phyloP scores from a whole-genome alignment of 306 rosid genomes.

The Rosa lucieae region DNA sequence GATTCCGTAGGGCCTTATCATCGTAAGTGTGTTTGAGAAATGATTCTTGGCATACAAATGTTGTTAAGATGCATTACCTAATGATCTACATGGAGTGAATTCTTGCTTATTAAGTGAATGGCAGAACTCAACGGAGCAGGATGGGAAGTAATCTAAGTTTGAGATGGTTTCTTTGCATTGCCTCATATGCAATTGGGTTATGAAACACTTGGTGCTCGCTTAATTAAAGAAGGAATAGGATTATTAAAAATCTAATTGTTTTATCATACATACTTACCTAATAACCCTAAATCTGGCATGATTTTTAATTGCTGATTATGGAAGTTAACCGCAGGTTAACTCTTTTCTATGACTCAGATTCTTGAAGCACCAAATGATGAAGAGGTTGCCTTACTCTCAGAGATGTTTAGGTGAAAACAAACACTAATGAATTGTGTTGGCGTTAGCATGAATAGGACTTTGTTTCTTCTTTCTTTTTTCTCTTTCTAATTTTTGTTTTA shows the following conservation, averaged over 20 bases:
- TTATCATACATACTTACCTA: neutral
- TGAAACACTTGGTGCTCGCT: neutral
- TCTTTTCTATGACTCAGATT: slow-evolving; percentile 81
- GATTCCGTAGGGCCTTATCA: neutral
- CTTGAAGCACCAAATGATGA: slow-evolving; percentile 85
- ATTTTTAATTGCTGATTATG: slow-evolving; percentile 45
- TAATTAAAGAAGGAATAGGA: no score
- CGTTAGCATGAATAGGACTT: slow-evolving; percentile 3
- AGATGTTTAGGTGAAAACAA: slow-evolving; percentile 88
- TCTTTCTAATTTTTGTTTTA: slow-evolving; percentile 13
- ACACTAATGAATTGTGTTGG: slow-evolving; percentile 12
- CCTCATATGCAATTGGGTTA: neutral
- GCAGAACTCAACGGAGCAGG: neutral
- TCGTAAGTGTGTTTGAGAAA: neutral
- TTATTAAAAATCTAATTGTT: neutral
- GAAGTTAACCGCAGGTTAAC: slow-evolving; percentile 64
- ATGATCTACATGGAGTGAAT: neutral
- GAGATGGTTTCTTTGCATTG: neutral
- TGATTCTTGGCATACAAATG: neutral
- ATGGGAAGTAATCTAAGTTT: neutral
- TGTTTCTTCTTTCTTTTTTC: slow-evolving; percentile 7
- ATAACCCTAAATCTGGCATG: slow-evolving; percentile 12
- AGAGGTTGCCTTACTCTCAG: slow-evolving; percentile 93
- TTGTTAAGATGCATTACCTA: slow-evolving; percentile 1
- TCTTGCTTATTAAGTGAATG: neutral